A percentile compares a stretch with the other conserved stretches of the same genome.
These are phyloP conservation scores for Suhomyces pyralidae DNA, from an alignment of 805 yeast genomes.

Conservation along the genomic window DNA sequence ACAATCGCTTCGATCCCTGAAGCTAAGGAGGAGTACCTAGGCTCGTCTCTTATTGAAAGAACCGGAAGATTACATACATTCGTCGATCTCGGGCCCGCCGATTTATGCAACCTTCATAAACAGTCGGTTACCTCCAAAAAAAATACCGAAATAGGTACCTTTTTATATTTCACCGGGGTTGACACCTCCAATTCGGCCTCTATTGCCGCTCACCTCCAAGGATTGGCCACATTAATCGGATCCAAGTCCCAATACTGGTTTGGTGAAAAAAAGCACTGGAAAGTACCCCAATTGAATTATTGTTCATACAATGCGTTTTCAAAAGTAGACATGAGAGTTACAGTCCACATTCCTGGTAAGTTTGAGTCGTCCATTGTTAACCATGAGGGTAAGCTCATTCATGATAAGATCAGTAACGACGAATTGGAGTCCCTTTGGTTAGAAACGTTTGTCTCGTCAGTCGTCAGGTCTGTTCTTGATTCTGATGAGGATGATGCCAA, in stretches of 20 bases:
- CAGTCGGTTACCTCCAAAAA: conserved; percentile 40
- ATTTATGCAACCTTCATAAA: conserved; percentile 51
- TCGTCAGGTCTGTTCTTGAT: conserved; percentile 69
- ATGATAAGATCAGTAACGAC: conserved; percentile 45
- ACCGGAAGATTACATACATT: conserved; percentile 57
- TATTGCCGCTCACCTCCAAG: conserved; percentile 71
- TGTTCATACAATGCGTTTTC: conserved; percentile 63
- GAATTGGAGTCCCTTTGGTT: conserved; percentile 54
- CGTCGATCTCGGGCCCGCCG: conserved; percentile 72
- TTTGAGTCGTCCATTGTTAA: conserved; percentile 55
- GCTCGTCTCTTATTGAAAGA: conserved; percentile 62
- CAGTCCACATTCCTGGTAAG: conserved; percentile 73
- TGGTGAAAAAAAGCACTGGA: conserved; percentile 68
- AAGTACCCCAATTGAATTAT: conserved; percentile 68
- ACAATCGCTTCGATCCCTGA: conserved; percentile 66
- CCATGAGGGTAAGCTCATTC: conserved; percentile 50
- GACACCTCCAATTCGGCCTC: conserved; percentile 76
- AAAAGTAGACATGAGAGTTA: conserved; percentile 65
- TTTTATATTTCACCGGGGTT: conserved; percentile 68
- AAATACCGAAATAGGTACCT: conserved; percentile 59
- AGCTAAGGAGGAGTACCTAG: conserved; percentile 53
- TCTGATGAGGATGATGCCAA: conserved; percentile 62
- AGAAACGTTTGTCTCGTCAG: conserved; percentile 62
- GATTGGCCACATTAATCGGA: conserved; percentile 59
- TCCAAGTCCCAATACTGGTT: conserved; percentile 72